Percentiles rank a stretch among this genome's conserved stretches.
Evolutionary conservation across 352 stramenopile species (phyloP).

Genomic region (Phytophthora podocarpi): DNA sequence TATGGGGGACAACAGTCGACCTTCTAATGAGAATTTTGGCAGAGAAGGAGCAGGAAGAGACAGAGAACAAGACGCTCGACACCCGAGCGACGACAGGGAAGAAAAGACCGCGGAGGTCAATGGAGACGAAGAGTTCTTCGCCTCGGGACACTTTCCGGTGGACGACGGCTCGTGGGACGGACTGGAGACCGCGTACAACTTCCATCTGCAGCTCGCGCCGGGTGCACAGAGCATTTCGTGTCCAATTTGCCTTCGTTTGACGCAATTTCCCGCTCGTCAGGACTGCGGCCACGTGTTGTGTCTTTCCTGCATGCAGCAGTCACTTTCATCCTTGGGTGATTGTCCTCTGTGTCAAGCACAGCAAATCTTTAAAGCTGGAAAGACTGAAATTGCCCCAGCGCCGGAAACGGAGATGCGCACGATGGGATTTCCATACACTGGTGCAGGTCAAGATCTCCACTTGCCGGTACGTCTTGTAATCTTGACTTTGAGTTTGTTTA

Average conservation of each 20-base stretch:
- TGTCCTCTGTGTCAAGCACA: constrained; percentile 61
- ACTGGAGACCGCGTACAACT: constrained; percentile 27
- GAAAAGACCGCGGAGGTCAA: constrained; percentile 30
- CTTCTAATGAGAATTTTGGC: background rate
- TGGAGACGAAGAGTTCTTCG: constrained; percentile 22
- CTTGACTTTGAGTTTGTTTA: background rate
- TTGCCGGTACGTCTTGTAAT: constrained; percentile 19
- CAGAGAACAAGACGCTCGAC: constrained; percentile 5
- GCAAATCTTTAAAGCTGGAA: constrained; percentile 44
- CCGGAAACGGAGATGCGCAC: constrained; percentile 15
- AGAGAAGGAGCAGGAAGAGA: background rate
- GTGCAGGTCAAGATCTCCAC: constrained; percentile 19
- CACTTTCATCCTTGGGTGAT: constrained; percentile 37
- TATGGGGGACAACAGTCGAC: constrained; percentile 2
- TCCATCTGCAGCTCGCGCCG: constrained; percentile 39
- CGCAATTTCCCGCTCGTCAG: constrained; percentile 48
- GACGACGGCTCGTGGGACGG: constrained; percentile 30
- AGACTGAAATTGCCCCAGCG: constrained; percentile 1
- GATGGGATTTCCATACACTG: constrained; percentile 24
- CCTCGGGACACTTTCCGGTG: constrained; percentile 9
- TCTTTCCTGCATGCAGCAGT: constrained; percentile 56
- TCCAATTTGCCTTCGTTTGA: constrained; percentile 51
- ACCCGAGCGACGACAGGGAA: constrained; percentile 22
- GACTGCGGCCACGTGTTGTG: constrained; percentile 63
- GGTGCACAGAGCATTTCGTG: constrained; percentile 31